Base-by-base conservation (phyloP, 495 filamentous ascomycete genomes). In the Penicillium coffeae region DNA sequence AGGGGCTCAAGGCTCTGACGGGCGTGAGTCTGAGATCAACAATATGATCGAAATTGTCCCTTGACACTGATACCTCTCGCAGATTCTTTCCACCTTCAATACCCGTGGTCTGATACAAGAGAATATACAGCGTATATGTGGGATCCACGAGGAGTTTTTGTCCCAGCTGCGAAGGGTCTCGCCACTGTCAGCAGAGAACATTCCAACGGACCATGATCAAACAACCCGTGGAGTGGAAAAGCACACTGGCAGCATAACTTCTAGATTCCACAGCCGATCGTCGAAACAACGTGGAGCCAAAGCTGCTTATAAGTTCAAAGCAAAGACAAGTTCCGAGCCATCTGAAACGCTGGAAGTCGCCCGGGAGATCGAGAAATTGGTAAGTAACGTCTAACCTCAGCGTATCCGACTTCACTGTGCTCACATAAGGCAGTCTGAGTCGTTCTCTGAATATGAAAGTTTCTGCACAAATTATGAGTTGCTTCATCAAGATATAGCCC, bases 391-490 rank as follows among this genome's bases (percentile, higher is more conserved):
- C 36, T 36, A 33, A 32, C 13, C 27, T 16, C 19, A 35, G 9
- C 20, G 3, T 44, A 1, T n/a, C 10, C 16, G 32, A 38, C 13
- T 42, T 41, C 38, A 16, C 7, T 34, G 40, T 25, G 32, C 12
- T n/a, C 10, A 38, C 1, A 13, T n/a, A 30, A 15, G 22, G 3
- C 34, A 94, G 90, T 84, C 92, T 60, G 77, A 79, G 44, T 84
- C 85, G 0, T 93, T 96, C 63, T 85, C 86, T 60, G 72, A 81
- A 19, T 97, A 97, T 62, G 87, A 92, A 62, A 86, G 91, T 48
- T 97, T 93, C 54, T 87, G 85, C 21, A 83, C 83, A 40, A 90
- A 89, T 63, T 95, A 91, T 68, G 88, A 95, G 53, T 63, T 88
- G 44, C 84, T 96, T 70, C 77, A 83, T 21, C 81, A 87, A 52